Evolutionary conservation across 1,139 yeast species (phyloP), one percentile per base, ranked within the genome.

Genomic region (Hanseniaspora sp.): DNA sequence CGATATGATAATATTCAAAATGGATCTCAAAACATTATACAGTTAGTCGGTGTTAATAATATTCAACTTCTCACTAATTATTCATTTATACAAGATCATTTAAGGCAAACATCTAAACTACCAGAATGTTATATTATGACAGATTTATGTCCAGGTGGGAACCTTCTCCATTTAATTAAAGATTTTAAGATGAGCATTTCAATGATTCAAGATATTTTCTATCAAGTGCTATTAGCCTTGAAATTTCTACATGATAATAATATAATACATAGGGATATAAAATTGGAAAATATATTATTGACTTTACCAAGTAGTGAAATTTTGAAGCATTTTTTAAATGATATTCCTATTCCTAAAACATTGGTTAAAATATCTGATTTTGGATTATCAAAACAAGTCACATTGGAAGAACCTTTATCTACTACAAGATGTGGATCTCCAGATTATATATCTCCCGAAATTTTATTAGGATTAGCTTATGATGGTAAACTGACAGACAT

Each of bases 361-460:
- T 58, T 86, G 2, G 76, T 81, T 1, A 82, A 85, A 39, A 67
- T 92, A 45, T 83, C 95, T 0, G 98, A 92, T 70, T 82, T 92
- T 68, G 98, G 98, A 0, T 74, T 92, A 31, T 83, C 95, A 13
- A 82, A 87, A 61, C 71, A 74, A 54, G 74, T 90, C 23, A 78
- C 76, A 48, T 75, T 77, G 1, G 72, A 70, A 0, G 73, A 77
- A 58, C 54, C 54, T 12, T 62, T 83, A 56, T 73, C 94, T 33
- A 74, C 83, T 1, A 90, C 97, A 0, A 71, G 97, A 56, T 92
- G 98, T 68, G 98, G 98, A 0, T 85, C 95, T 0, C 96, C 87
- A 59, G 97, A 92, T 66, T 92, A 92, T 62, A 95, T 92, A 2
- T 82, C 96, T 0, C 98, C 97, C 0, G 98, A 92, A 66, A 71